Percentiles rank a stretch among this genome's conserved stretches.
These are phyloP conservation scores for Bryoerythrophyllum caledonicum DNA, from an alignment of 225 moss, liverwort and hornwort species.

Conservation along the genomic window DNA sequence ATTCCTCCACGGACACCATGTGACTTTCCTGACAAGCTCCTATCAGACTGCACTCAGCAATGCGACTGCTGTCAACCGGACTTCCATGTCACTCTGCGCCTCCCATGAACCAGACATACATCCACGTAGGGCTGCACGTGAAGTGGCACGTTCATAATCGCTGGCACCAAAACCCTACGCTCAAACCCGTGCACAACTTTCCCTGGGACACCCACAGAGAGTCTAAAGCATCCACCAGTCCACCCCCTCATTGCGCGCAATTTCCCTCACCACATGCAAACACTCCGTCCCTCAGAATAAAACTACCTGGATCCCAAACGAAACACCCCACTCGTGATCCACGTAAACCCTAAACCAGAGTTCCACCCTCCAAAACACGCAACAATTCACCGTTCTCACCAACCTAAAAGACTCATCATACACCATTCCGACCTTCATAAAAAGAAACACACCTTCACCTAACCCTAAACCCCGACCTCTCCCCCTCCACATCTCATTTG, in stretches of 20 bases:
- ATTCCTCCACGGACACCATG: neutral
- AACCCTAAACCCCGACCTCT: too few species aligned
- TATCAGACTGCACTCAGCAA: slow-evolving; percentile 36
- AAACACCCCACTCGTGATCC: too few species aligned
- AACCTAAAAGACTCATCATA: too few species aligned
- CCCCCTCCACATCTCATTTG: too few species aligned
- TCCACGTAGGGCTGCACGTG: neutral
- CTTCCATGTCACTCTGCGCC: slow-evolving; percentile 26
- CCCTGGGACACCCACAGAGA: neutral
- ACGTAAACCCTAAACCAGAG: too few species aligned
- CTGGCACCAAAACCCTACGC: neutral
- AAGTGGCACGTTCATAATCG: neutral
- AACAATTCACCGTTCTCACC: too few species aligned
- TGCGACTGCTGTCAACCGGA: slow-evolving; percentile 32
- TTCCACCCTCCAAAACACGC: too few species aligned
- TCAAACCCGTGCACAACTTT: neutral
- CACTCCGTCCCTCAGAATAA: neutral
- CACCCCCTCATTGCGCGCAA: neutral
- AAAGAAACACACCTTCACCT: too few species aligned
- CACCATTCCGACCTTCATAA: too few species aligned
- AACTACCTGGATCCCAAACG: too few species aligned
- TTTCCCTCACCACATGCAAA: neutral
- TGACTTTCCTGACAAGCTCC: slow-evolving; percentile 37
- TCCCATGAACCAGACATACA: slow-evolving; percentile 37
- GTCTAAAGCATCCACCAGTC: neutral